A percentile compares a stretch with the other conserved stretches of the same genome.
Evolutionary conservation across 2,329 filamentous ascomycete genomes (phyloP).

Genomic region (Fusarium abutilonis): DNA sequence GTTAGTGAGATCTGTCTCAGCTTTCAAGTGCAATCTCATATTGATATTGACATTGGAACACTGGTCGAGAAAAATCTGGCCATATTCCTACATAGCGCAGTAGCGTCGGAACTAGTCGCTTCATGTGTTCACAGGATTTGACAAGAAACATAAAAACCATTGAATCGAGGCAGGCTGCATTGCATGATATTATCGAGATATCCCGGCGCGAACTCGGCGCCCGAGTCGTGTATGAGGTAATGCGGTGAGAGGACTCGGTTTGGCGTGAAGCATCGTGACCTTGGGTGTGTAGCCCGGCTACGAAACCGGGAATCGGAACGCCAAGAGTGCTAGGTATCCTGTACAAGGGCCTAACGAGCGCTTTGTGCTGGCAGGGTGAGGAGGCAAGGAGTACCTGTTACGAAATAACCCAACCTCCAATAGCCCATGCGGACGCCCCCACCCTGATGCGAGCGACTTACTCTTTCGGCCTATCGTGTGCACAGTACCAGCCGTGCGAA

Average conservation of each 20-base stretch:
- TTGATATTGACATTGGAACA: slow-evolving; percentile 4
- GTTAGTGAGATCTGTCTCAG: slow-evolving; percentile 16
- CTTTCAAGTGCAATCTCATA: slow-evolving; percentile 7
- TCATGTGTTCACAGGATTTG: slow-evolving; percentile 35
- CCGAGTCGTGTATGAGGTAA: slow-evolving; percentile 47
- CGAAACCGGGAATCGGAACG: slow-evolving; percentile 41
- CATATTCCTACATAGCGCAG: slow-evolving; percentile 13
- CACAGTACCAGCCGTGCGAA: slow-evolving; percentile 37
- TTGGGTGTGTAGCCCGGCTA: slow-evolving; percentile 42
- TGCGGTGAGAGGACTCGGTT: slow-evolving; percentile 45
- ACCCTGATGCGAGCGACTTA: slow-evolving; percentile 23
- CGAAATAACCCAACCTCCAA: slow-evolving; percentile 42
- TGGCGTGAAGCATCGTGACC: slow-evolving; percentile 44
- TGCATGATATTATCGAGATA: slow-evolving; percentile 43
- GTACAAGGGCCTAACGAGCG: slow-evolving; percentile 25
- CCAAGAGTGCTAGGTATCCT: slow-evolving; percentile 24
- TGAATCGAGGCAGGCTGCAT: slow-evolving; percentile 40
- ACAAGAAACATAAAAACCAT: slow-evolving; percentile 31
- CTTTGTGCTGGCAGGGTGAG: slow-evolving; percentile 9
- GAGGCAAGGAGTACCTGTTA: slow-evolving; percentile 41
- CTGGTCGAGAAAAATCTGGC: slow-evolving; percentile 17
- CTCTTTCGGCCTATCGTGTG: slow-evolving; percentile 23
- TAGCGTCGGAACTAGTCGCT: slow-evolving; percentile 39
- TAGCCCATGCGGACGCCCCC: slow-evolving; percentile 37
- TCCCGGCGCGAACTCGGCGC: slow-evolving; percentile 46